Evolutionary conservation across 768 basidiomycete species (phyloP).

Genomic region (Trametes elegans): DNA sequence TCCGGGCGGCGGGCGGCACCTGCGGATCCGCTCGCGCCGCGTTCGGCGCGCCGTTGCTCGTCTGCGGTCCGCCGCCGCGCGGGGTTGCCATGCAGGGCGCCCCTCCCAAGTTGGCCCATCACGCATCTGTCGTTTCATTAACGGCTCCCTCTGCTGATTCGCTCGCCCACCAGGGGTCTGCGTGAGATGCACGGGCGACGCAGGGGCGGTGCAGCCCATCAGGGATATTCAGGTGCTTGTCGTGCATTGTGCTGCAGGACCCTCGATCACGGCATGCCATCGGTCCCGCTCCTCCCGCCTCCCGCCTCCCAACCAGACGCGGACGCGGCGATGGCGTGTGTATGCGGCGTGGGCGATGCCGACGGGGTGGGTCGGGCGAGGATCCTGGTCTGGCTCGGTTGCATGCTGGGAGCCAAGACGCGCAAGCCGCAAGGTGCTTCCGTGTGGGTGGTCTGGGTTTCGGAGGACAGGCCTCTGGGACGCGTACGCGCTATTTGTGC

Average conservation of each 20-base stretch:
- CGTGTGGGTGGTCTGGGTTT: too few species aligned
- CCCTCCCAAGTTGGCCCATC: neutral
- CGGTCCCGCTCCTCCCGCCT: neutral
- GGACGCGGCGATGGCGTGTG: neutral
- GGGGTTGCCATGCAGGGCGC: neutral
- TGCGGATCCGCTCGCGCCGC: neutral
- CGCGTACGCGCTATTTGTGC: too few species aligned
- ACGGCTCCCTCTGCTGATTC: neutral
- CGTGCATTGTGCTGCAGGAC: neutral
- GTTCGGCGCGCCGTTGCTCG: neutral
- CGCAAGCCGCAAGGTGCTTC: too few species aligned
- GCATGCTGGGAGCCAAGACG: too few species aligned
- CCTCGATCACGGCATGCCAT: conserved; percentile 1
- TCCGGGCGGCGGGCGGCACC: neutral
- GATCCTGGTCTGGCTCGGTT: too few species aligned
- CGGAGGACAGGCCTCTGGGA: too few species aligned
- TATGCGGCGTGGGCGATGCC: neutral
- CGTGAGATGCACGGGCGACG: neutral
- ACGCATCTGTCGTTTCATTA: conserved; percentile 12
- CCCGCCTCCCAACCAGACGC: neutral
- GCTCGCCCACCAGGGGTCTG: neutral
- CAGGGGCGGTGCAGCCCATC: conserved; percentile 6
- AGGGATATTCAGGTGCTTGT: neutral
- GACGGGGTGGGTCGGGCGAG: too few species aligned
- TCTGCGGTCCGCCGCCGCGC: conserved; percentile 1